Evolutionary conservation across 1,284 basidiomycete genomes (phyloP), one percentile per base, ranked within the genome.

Genomic region (Cutaneotrichosporon sp.): DNA sequence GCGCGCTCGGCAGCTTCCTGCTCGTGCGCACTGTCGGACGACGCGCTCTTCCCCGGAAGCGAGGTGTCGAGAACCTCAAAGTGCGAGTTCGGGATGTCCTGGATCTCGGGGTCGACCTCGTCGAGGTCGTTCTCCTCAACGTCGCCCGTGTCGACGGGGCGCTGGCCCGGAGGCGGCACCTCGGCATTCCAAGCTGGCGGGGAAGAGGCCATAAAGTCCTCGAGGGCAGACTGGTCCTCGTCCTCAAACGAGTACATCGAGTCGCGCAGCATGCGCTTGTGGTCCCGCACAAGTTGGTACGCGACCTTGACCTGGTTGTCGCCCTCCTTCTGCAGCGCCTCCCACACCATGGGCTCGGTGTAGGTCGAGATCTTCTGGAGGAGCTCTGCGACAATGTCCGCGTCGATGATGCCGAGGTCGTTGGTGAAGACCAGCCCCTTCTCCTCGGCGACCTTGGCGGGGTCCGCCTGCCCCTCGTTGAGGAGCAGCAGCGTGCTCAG

Each of bases 301-400:
- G 95, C 95, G 18, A 99, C 94, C 80, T 97, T 95, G 75, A 98
- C 89, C 62, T 93, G 90, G 74, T 97, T 97, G 46, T 95, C 94
- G 60, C 93, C 91, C 51, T 93, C 89, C 65, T 88, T 82, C 68
- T 88, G 83, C 62, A 98, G 80, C 69, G 88, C 89, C 61, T 90
- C 87, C 89, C 91, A 91, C 6, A 98, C 86, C 68, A 94, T 90
- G 2, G 91, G 88, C 75, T 87, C 86, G 60, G 86, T 86, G 33
- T 95, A 89, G 0, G 87, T 89, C 0, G 86, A 80, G 81, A 98
- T 89, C 69, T 88, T 85, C 51, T 81, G 76, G 7, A 89, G 85
- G 33, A 98, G 82, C 60, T 95, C 91, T 1, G 91, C 87, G 4
- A 99, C 88, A 18, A 95, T 87, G 65, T 90, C 88, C 42, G 92